Evolutionary conservation across 306 rosid species (phyloP), one percentile per base, ranked within the genome.

Genomic region (Albizia julibrissin): DNA sequence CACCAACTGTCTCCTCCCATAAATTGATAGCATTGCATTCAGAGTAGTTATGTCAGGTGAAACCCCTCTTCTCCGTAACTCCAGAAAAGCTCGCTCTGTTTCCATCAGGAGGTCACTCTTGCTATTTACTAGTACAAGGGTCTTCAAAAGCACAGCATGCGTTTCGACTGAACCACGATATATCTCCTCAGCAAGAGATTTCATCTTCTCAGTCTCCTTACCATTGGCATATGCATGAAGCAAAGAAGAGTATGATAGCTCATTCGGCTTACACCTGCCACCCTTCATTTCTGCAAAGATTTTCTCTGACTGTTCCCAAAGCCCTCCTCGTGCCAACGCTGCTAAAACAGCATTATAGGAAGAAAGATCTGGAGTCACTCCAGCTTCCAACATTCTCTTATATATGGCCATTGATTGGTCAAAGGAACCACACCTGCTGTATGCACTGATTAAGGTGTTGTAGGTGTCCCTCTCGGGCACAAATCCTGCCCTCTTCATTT

Each of bases 401-500:
- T 95, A 95, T 77, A 93, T 89, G 46, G 74, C 83, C 86, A 93
- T 92, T 22, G 98, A 97, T 85, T 95, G 98, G 75, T 93, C 94
- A 24, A 92, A 90, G 31, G 94, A 87, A 50, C 94, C 96, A 71
- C 99, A 95, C 64, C 96, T 85, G 88, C 96, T 95, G 86, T 93
- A 95, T 24, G 98, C 94, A 87, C 99, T 85, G 52, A 95, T 92
- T 8, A 95, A 83, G 27, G 95, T 93, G 83, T 95, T 93, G 80
- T 92, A 93, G 61, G 99, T 93, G 82, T 93, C 97, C 87, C 97
- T 88, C 86, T 95, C 97, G 0, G 98, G 92, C 47, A 93, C 91
- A 90, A 95, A 95, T 49, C 99, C 99, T 19, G 99, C 97, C 83
- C 98, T 91, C 87, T 93, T 92, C 97, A 95, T 89, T 85, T 95